Evolutionary conservation across 495 filamentous ascomycete genomes (phyloP).

Genomic region (Lophium mytilinum): DNA sequence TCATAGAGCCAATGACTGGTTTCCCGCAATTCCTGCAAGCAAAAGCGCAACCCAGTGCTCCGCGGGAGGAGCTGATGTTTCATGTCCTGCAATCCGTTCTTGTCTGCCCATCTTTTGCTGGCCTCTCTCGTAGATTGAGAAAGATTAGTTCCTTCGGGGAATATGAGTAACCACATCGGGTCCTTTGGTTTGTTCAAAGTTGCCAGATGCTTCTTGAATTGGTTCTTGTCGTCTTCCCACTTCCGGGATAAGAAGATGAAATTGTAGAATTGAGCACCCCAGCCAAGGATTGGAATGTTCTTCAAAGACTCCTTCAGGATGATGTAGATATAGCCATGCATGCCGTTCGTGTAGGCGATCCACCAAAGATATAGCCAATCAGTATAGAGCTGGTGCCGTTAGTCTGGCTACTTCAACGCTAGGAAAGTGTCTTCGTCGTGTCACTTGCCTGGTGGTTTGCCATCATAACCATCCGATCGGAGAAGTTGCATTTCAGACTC

Average conservation of each 20-base stretch:
- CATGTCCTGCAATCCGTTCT: conserved; percentile 36
- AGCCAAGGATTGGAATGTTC: conserved; percentile 35
- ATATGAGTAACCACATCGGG: conserved; percentile 39
- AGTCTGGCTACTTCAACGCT: not conserved
- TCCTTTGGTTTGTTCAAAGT: conserved; percentile 32
- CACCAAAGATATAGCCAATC: conserved; percentile 41
- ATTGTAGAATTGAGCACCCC: conserved; percentile 37
- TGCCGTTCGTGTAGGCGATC: conserved; percentile 38
- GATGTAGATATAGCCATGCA: conserved; percentile 39
- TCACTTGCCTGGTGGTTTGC: conserved; percentile 34
- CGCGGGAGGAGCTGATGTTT: conserved; percentile 37
- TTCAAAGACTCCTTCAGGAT: conserved; percentile 38
- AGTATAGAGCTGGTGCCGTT: conserved; percentile 28
- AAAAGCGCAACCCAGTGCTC: conserved; percentile 35
- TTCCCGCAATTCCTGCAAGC: conserved; percentile 31
- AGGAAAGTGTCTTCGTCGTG: not conserved
- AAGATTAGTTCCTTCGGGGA: conserved; percentile 39
- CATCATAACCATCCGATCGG: conserved; percentile 35
- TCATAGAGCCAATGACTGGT: conserved; percentile 38
- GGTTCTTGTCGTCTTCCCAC: conserved; percentile 33
- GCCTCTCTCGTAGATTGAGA: conserved; percentile 27
- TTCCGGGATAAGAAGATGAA: conserved; percentile 37
- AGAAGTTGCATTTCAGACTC: conserved; percentile 34
- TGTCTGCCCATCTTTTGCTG: conserved; percentile 33
- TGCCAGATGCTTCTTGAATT: conserved; percentile 29